A percentile compares a stretch with the other conserved stretches of the same genome.
Conservation (phyloP, 2,329 filamentous ascomycete genomes). For the Xylogone sp. region DNA sequence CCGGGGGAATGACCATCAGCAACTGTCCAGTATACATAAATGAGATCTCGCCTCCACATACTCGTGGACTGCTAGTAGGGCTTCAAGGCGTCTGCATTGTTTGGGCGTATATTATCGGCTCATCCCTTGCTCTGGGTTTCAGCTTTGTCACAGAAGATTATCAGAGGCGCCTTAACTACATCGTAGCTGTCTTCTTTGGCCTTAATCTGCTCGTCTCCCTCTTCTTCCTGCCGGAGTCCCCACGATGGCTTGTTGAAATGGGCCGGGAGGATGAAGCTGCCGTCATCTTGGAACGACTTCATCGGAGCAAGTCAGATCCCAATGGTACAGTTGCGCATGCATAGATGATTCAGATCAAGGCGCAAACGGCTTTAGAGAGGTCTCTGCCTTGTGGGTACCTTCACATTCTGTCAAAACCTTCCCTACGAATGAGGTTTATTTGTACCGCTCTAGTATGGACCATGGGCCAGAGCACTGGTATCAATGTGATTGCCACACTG, state of each 20-base stretch:
- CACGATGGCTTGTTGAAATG: conserved; percentile 64
- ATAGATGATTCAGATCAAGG: conserved; percentile 24
- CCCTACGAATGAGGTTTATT: conserved; percentile 22
- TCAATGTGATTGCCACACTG: conserved; percentile 26
- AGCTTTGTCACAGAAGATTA: conserved; percentile 17
- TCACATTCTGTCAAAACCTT: conserved; percentile 24
- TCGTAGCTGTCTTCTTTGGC: conserved; percentile 14
- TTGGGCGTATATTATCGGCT: conserved; percentile 21
- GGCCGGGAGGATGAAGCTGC: conserved; percentile 54
- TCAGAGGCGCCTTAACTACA: conserved; percentile 24
- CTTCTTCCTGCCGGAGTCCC: conserved; percentile 60
- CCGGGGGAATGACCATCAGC: conserved; percentile 12
- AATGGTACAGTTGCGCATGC: conserved; percentile 18
- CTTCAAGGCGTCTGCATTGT: conserved; percentile 29
- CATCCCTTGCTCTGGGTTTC: conserved; percentile 17
- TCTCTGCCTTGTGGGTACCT: conserved; percentile 21
- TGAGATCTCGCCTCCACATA: conserved; percentile 24
- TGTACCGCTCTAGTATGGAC: conserved; percentile 26
- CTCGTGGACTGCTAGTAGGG: conserved; percentile 24
- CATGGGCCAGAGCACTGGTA: conserved; percentile 28
- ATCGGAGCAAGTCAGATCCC: conserved; percentile 1
- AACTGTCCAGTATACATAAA: conserved; percentile 19
- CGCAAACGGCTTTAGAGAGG: conserved; percentile 20
- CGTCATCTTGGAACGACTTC: conserved; percentile 47
- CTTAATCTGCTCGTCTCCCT: conserved; percentile 13